Conservation (phyloP, 2,329 filamentous ascomycete genomes). For the Penicillium freii region DNA sequence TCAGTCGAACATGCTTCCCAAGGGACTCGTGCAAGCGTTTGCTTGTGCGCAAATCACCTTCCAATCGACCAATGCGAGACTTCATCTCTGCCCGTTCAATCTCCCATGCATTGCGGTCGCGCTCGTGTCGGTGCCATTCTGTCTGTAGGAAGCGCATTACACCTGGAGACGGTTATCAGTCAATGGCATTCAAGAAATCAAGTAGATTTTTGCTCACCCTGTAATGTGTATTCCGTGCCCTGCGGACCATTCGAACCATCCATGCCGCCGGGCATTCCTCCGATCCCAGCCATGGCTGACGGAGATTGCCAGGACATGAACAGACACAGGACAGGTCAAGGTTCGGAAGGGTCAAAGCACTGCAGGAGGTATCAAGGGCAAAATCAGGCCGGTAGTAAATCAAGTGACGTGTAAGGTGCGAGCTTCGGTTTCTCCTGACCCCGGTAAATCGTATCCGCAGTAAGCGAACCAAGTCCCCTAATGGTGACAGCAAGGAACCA, state of each 20-base stretch:
- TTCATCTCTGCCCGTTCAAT: slow-evolving; percentile 99
- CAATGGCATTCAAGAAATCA: not conserved
- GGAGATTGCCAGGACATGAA: slow-evolving; percentile 70
- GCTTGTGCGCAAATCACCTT: slow-evolving; percentile 81
- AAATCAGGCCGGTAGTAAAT: not conserved
- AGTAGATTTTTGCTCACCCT: slow-evolving; percentile 52
- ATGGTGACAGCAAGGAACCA: slow-evolving; percentile 17
- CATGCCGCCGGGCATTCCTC: slow-evolving; percentile 50
- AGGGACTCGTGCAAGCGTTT: slow-evolving; percentile 86
- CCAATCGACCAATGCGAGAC: slow-evolving; percentile 88
- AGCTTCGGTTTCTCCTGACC: slow-evolving; percentile 27
- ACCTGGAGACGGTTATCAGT: slow-evolving; percentile 51
- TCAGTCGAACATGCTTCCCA: slow-evolving; percentile 83
- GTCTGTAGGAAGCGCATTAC: slow-evolving; percentile 99
- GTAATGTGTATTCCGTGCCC: slow-evolving; percentile 70
- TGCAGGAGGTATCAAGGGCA: not conserved
- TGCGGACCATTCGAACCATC: slow-evolving; percentile 49
- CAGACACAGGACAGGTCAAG: slow-evolving; percentile 12
- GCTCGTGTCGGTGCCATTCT: slow-evolving; percentile 98
- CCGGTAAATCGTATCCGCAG: slow-evolving; percentile 17
- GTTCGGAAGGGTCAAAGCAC: not conserved
- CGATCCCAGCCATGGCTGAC: slow-evolving; percentile 59
- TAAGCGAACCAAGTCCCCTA: slow-evolving; percentile 21
- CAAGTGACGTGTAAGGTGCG: slow-evolving; percentile 6
- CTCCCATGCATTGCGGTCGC: slow-evolving; percentile 97